A percentile compares a stretch with the other conserved stretches of the same genome.
Evolutionary conservation across 441 rosid species (phyloP).

Genomic region (Brassica hybrid): DNA sequence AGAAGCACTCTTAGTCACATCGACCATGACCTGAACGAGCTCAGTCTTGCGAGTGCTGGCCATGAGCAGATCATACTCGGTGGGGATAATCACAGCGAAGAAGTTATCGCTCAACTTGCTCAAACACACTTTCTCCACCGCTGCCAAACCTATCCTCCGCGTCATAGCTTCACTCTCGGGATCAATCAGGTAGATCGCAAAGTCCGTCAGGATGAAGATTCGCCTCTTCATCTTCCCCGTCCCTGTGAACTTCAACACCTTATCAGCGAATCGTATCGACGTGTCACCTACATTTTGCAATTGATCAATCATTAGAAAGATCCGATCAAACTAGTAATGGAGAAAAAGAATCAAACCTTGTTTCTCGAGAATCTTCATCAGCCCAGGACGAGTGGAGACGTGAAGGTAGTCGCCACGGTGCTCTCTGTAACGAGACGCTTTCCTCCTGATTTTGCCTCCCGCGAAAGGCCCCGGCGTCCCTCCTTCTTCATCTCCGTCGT

Average conservation of each 20-base stretch:
- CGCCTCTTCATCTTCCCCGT: slow-evolving; percentile 89
- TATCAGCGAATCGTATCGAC: slow-evolving; percentile 81
- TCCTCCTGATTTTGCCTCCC: slow-evolving; percentile 79
- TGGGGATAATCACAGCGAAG: slow-evolving; percentile 83
- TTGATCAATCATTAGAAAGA: background rate
- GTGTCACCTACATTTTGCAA: slow-evolving; percentile 62
- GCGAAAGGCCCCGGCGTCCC: slow-evolving; percentile 78
- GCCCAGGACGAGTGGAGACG: slow-evolving; percentile 65
- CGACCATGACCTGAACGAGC: slow-evolving; percentile 78
- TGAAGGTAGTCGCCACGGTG: slow-evolving; percentile 80
- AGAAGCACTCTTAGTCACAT: slow-evolving; percentile 76
- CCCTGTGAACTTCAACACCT: slow-evolving; percentile 85
- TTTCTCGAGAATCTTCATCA: slow-evolving; percentile 78
- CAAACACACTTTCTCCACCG: slow-evolving; percentile 80
- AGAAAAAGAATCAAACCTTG: slow-evolving; percentile 56
- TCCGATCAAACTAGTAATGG: background rate
- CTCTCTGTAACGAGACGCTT: slow-evolving; percentile 80
- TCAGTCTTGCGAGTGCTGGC: slow-evolving; percentile 94
- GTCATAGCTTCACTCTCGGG: slow-evolving; percentile 79
- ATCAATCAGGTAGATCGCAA: slow-evolving; percentile 85
- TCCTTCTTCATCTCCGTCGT: slow-evolving; percentile 27
- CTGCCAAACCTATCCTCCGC: slow-evolving; percentile 77
- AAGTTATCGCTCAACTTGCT: slow-evolving; percentile 91
- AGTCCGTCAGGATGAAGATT: slow-evolving; percentile 75
- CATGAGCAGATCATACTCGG: slow-evolving; percentile 92